Base-by-base conservation (phyloP, 1,139 yeast genomes). In the Blastobotrys ciferrii region DNA sequence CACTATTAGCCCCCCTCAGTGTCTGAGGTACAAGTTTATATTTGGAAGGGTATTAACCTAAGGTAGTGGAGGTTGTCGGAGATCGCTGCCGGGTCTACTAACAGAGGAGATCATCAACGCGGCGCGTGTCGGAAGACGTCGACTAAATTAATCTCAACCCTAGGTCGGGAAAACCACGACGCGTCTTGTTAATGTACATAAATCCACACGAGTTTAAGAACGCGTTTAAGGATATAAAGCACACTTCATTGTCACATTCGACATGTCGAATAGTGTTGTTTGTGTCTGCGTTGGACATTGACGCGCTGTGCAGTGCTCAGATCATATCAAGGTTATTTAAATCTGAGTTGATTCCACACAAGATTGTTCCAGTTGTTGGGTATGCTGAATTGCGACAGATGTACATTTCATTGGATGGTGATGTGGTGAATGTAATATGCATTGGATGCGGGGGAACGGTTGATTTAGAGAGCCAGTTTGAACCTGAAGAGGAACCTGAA, bases 371-470 rank as follows among this genome's bases (percentile, higher is more conserved):
- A 0, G 91, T 92, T n/a, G 91, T 88, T 15, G 99, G 99, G 1
- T 92, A 88, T 62, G 70, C 82, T 9, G 97, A 91, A 59, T 71
- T 94, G 57, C 80, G 79, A 53, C 63, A 60, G 32, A 88, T 84
- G 63, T 91, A 80, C 61, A 53, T 60, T 9, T 76, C 76, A 48
- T 69, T 92, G 38, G 97, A 91, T 59, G 75, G 70, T 9, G 94
- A 87, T 49, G 82, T 92, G n/a, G 70, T 81, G 12, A 89, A 85
- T 60, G 84, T 92, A 11, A 67, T 94, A 3, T 72, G 91, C 42
- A 70, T 94, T 1, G 98, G 98, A 0, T 92, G 97, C 69, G 98
- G 98, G n/a, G 95, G 95, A 13, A 82, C 87, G 77, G 78, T 91
- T 28, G 98, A 94, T 66, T 64, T 94, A 33, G 95, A 87, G 62